phyloP scores from a whole-genome alignment of 371 early-diverging fungal genomes.

The Circinella umbellata region DNA sequence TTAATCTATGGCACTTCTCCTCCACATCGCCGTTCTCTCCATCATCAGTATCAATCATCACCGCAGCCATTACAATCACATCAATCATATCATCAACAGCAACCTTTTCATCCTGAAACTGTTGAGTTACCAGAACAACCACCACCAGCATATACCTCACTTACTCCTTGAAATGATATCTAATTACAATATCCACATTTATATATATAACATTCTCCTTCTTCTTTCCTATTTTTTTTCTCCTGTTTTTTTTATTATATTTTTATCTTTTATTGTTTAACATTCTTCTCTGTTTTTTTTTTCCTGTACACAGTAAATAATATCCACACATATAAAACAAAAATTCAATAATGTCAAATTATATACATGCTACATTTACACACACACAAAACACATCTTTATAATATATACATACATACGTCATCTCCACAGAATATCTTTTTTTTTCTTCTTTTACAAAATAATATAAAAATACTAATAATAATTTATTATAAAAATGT shows the following conservation, averaged over 20 bases:
- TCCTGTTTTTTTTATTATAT: too few relatives aligned
- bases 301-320: too few relatives aligned
- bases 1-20: background rate
- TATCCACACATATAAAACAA: too few relatives aligned
- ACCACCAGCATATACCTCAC: slow-evolving; percentile 17
- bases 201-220: background rate
- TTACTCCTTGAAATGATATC: background rate
- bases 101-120: background rate
- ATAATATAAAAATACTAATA: background rate
- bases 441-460: too few relatives aligned
- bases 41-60: background rate
- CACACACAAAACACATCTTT: background rate
- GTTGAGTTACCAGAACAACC: slow-evolving; percentile 1
- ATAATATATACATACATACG: too few relatives aligned
- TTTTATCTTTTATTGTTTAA: too few relatives aligned
- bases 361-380: background rate
- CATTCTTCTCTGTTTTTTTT: too few relatives aligned
- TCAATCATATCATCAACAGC: background rate
- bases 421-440: too few relatives aligned
- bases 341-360: too few relatives aligned
- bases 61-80: background rate
- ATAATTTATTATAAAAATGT: background rate
- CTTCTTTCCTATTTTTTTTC: background rate
- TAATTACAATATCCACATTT: background rate
- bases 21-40: background rate